Base-by-base conservation (phyloP, 805 yeast genomes). In the Nakazawaea populi region DNA sequence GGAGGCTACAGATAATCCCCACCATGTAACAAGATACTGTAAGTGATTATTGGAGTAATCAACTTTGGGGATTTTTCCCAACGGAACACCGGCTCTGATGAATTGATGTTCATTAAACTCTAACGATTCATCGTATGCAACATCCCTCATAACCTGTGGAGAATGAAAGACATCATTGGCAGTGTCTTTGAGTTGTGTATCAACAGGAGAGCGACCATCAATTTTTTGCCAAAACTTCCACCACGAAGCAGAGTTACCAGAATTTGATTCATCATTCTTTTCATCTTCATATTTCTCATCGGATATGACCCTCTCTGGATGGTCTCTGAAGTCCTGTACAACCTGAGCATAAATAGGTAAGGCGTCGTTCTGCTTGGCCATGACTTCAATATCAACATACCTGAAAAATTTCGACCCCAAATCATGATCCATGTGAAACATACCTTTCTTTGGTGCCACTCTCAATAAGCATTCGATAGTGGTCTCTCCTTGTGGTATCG, bases 1-100 rank as follows among this genome's bases (percentile, higher is more conserved):
- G 37, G 96, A 85, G 38, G 88, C 78, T 40, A 87, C 59, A 1
- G 90, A 82, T 42, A 92, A 76, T 0, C 97, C 96, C 65, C 88
- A 92, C 99, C 99, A 94, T 0, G 99, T 94, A 24, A 89, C 81
- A 61, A 94, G 70, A 65, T 94, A 94, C 65, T 92, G 96, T 65
- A 91, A 69, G 63, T 94, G 99, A 62, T 90, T 89, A 65, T 94
- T 94, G 54, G 86, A 82, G 62, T 89, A 77, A 57, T 84, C 91
- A 35, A 92, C 80, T 58, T 80, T 81, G n/a, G 97, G 91, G 7
- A 74, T 68, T 49, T 85, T 82, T 1, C 96, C 99, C 9, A 94
- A 65, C 9, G 99, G 99, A 6, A 92, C 92, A 49, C 99, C 99
- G 5, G 88, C 85, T 52, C 75, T 78, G 50, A 82, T 69, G 60